These are phyloP conservation scores for Ophiocordyceps unilateralis DNA, from an alignment of 2,329 filamentous ascomycete genomes.

Conservation along the genomic window DNA sequence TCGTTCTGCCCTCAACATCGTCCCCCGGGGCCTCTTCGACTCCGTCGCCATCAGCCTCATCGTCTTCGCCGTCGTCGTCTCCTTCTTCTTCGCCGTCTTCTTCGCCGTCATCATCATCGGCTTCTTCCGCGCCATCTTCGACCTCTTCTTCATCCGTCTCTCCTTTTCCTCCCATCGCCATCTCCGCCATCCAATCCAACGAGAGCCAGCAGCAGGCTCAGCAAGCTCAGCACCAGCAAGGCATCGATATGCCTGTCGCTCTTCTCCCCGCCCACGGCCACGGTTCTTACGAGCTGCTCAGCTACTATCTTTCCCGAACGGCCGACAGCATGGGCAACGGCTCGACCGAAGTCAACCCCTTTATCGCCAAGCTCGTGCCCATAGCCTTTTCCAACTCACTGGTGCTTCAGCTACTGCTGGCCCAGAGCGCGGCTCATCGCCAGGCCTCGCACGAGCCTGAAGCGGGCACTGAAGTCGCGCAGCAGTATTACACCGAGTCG, in stretches of 20 bases:
- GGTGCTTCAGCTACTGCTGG: slow-evolving; percentile 26
- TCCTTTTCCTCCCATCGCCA: neutral
- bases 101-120: neutral
- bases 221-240: neutral
- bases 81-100: neutral
- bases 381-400: slow-evolving; percentile 27
- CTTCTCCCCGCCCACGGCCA: slow-evolving; percentile 13
- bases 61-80: neutral
- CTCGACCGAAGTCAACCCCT: slow-evolving; percentile 26
- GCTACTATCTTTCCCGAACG: slow-evolving; percentile 25
- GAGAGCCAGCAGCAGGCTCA: neutral
- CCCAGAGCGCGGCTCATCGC: slow-evolving; percentile 23
- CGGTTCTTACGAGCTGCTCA: slow-evolving; percentile 25
- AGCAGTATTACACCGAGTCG: slow-evolving; percentile 18
- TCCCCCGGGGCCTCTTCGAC: neutral
- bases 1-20: neutral
- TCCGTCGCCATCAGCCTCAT: neutral
- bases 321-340: slow-evolving; percentile 30
- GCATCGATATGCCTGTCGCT: slow-evolving; percentile 11
- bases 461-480: slow-evolving; percentile 13
- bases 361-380: slow-evolving; percentile 26
- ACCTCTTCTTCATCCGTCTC: neutral
- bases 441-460: slow-evolving; percentile 13
- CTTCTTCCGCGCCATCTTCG: neutral
- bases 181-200: too few relatives aligned